A percentile compares a stretch with the other conserved stretches of the same genome.
Evolutionary conservation across 768 basidiomycete species (phyloP).

Genomic region (Antrodiella citrinella): DNA sequence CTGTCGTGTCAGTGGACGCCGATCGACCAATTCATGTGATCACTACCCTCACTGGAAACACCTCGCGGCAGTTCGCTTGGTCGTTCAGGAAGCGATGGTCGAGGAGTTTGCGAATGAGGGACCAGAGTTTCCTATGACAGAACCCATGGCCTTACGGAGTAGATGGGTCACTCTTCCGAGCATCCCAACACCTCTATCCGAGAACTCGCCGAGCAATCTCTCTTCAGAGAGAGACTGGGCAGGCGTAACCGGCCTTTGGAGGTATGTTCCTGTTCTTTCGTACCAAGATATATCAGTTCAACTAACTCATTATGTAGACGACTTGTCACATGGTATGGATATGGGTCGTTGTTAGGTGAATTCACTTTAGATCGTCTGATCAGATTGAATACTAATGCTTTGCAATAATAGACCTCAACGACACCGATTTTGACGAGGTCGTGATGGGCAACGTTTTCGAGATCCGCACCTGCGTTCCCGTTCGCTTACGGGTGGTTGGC

Average conservation of each 20-base stretch:
- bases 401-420: conserved; percentile 14
- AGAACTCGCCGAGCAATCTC: neutral
- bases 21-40: neutral
- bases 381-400: too few species aligned
- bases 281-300: too few species aligned
- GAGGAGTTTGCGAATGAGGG: too few species aligned
- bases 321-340: conserved; percentile 19
- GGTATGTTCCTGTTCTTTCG: conserved; percentile 4
- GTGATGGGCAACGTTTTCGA: conserved; percentile 34
- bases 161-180: neutral
- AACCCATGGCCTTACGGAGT: too few species aligned
- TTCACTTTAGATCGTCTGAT: too few species aligned
- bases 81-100: conserved; percentile 1
- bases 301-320: conserved; percentile 14
- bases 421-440: conserved; percentile 6
- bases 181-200: neutral
- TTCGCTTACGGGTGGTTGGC: conserved; percentile 32
- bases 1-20: neutral
- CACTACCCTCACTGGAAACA: conserved; percentile 17
- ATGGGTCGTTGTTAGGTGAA: conserved; percentile 13
- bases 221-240: conserved; percentile 19
- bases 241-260: conserved; percentile 18
- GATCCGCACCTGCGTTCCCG: conserved; percentile 35
- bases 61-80: conserved; percentile 10
- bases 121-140: too few species aligned